Base-by-base conservation (phyloP, 192 early-diverging fungal genomes). In the Linnemannia schmuckeri region DNA sequence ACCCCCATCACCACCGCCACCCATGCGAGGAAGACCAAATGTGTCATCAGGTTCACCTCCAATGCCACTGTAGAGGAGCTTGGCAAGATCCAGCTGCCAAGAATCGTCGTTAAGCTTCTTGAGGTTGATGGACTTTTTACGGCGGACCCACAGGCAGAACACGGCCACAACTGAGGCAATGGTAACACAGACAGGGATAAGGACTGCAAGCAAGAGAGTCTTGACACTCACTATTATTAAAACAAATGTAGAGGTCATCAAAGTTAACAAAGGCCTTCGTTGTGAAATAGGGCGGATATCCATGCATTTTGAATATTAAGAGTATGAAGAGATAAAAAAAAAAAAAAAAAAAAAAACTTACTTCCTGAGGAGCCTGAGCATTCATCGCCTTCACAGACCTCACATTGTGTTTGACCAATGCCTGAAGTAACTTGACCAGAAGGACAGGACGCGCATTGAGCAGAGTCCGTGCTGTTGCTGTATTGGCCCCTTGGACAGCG, bases 41-140 rank as follows among this genome's bases (percentile, higher is more conserved):
- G 79, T 66, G 3, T 41, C 37, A n/a, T 77, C 80, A 13, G 79
- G 38, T 24, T 81, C 85, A 1, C 80, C 85, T 10, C 85, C 72
- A 57, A 78, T 78, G 33, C 76, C 79, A 46, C 71, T 80, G 44
- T 81, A 74, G 8, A 87, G 76, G 0, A 87, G 46, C 41, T 81
- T 87, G 7, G 72, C 24, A 35, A 87, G 85, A 33, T 87, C 85
- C n/a, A 87, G 37, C 54, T 87, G 85, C 85, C 85, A 87, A 10
- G 85, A 87, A 30, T 87, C 85, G n/a, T 87, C 85, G 37, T 87
- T 87, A 30, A 87, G 8, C 70, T 75, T 85, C 72, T 78, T 87
- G 9, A 18, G 40, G 12, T 77, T 68, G 57, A 78, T 69, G 40
- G 47, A 74, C 10, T 66, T 49, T 55, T 87, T 87, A 6, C 79